These are phyloP conservation scores for Aspergillus bertholletiae DNA, from an alignment of 495 filamentous ascomycete genomes.

Conservation along the genomic window DNA sequence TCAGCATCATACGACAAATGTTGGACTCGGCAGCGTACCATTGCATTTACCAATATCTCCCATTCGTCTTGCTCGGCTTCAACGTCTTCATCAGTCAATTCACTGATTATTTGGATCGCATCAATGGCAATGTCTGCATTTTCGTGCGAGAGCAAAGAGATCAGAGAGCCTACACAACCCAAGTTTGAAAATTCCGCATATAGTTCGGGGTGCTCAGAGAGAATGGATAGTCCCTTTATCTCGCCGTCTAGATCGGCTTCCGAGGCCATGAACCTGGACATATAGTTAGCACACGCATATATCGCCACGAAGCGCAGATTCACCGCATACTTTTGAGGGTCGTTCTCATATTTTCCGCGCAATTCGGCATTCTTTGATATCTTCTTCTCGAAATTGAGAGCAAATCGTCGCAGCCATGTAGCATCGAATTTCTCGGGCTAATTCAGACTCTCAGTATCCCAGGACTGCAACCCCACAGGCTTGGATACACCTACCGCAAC, in stretches of 20 bases:
- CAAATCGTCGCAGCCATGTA: conserved; percentile 78
- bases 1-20: conserved; percentile 18
- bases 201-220: conserved; percentile 81
- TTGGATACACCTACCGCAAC: conserved; percentile 30
- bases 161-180: conserved; percentile 71
- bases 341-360: conserved; percentile 78
- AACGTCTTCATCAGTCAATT: conserved; percentile 94
- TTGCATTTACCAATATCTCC: conserved; percentile 72
- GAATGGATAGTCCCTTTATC: conserved; percentile 82
- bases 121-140: conserved; percentile 97
- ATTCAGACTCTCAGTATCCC: conserved; percentile 10
- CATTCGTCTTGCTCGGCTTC: conserved; percentile 80
- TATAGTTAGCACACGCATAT: conserved; percentile 4
- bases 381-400: conserved; percentile 83
- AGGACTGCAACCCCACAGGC: background rate
- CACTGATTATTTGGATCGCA: conserved; percentile 83
- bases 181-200: conserved; percentile 80
- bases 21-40: conserved; percentile 43
- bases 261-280: conserved; percentile 65
- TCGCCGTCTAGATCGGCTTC: conserved; percentile 91
- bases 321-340: conserved; percentile 73
- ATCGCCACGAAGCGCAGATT: background rate
- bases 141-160: conserved; percentile 83
- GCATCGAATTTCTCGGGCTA: conserved; percentile 75
- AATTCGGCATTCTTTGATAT: conserved; percentile 92